phyloP scores from a whole-genome alignment of 257 asterid genomes.

The Plantago major region DNA sequence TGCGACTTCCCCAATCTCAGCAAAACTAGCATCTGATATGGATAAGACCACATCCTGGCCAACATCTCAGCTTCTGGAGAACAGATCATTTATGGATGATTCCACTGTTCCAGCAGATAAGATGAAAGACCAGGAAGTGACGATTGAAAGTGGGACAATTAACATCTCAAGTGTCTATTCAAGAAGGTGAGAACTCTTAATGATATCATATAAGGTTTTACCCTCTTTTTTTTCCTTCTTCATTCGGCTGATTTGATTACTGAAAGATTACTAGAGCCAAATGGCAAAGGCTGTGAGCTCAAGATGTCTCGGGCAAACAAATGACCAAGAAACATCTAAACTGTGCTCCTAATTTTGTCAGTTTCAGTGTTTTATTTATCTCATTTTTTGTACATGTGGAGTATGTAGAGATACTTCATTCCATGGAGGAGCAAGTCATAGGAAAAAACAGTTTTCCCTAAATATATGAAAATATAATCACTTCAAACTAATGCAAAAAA shows the following conservation, averaged over 20 bases:
- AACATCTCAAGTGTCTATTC: slow-evolving; percentile 80
- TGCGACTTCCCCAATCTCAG: slow-evolving; percentile 39
- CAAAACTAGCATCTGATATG: slow-evolving; percentile 31
- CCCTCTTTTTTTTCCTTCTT: not conserved
- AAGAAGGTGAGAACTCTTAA: slow-evolving; percentile 51
- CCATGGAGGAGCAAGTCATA: too few species aligned
- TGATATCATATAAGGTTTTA: not conserved
- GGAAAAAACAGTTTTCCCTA: too few species aligned
- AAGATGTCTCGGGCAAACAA: too few species aligned
- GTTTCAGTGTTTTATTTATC: too few species aligned
- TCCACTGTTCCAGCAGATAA: slow-evolving; percentile 29
- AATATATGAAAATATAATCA: too few species aligned
- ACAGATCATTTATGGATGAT: slow-evolving; percentile 30
- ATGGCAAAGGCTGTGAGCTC: too few species aligned
- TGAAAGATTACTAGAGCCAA: too few species aligned
- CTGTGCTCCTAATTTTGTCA: too few species aligned
- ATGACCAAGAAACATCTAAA: too few species aligned
- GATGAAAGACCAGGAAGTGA: slow-evolving; percentile 45
- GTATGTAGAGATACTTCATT: too few species aligned
- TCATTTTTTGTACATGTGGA: too few species aligned
- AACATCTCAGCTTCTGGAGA: slow-evolving; percentile 35
- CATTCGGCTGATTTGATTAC: not conserved
- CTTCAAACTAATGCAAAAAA: too few species aligned
- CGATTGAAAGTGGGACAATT: slow-evolving; percentile 66
- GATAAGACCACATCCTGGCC: slow-evolving; percentile 39